A percentile compares a stretch with the other conserved stretches of the same genome.
phyloP scores from a whole-genome alignment of 345 rosid genomes.

The Hypericum perforatum region DNA sequence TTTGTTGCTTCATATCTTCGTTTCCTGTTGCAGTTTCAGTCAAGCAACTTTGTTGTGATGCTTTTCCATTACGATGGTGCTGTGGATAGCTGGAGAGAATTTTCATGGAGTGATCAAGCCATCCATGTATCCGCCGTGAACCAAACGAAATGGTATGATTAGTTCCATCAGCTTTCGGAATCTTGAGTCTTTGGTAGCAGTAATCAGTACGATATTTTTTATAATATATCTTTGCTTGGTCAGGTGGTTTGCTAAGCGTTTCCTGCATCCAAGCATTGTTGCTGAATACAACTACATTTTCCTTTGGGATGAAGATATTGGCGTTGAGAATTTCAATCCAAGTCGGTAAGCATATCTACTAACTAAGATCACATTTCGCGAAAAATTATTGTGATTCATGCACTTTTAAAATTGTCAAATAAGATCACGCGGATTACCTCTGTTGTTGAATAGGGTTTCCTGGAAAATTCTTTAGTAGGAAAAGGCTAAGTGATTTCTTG shows the following conservation, averaged over 20 bases:
- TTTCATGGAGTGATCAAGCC: constrained; percentile 33
- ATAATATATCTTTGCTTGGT: constrained; percentile 7
- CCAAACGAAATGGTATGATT: constrained; percentile 49
- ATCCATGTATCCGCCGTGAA: constrained; percentile 41
- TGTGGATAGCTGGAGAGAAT: constrained; percentile 41
- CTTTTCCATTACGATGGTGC: constrained; percentile 49
- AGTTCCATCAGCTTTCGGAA: neutral
- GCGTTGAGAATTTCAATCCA: constrained; percentile 69
- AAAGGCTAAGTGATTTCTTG: too few relatives aligned
- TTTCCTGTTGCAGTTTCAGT: constrained; percentile 29
- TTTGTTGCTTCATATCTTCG: constrained; percentile 1
- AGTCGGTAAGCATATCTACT: constrained; percentile 28
- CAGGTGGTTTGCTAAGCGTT: constrained; percentile 98
- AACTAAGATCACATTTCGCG: neutral
- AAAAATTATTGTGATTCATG: too few relatives aligned
- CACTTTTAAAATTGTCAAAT: too few relatives aligned
- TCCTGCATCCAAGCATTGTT: constrained; percentile 85
- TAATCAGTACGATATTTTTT: too few relatives aligned
- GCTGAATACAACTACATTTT: constrained; percentile 66
- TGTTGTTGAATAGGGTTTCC: too few relatives aligned
- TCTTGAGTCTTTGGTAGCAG: too few relatives aligned
- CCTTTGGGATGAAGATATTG: constrained; percentile 97
- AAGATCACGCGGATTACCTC: too few relatives aligned
- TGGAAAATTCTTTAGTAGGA: too few relatives aligned
- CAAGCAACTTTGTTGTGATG: constrained; percentile 36